Base-by-base conservation (phyloP, 768 basidiomycete species). In the Mycena venus region DNA sequence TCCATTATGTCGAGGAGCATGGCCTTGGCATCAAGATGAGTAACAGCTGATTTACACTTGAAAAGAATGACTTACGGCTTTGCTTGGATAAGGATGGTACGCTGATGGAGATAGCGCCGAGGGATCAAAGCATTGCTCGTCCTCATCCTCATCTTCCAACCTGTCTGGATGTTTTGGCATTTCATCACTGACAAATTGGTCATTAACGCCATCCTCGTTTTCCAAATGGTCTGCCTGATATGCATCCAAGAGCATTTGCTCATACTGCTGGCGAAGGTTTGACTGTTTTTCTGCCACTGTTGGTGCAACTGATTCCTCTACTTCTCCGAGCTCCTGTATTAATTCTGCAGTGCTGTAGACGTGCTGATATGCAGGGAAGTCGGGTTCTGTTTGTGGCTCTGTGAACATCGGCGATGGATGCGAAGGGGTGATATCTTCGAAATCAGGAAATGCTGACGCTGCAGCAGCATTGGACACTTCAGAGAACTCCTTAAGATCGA, bases 1-100 rank as follows among this genome's bases (percentile, higher is more conserved):
- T 76, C 77, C 17, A 78, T 42, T 8, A 77, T 32, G 49, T 78
- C 75, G 25, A 77, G 65, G 1, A 77, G 61, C 62, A 63, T 70
- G 23, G 40, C 63, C 68, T 78, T n/a, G n/a, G n/a, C n/a, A n/a
- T n/a, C n/a, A n/a, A n/a, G n/a, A n/a, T n/a, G n/a, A n/a, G n/a
- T n/a, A n/a, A n/a, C n/a, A n/a, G n/a, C n/a, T n/a, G n/a, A n/a
- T n/a, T n/a, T n/a, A n/a, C n/a, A n/a, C n/a, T n/a, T n/a, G n/a
- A n/a, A n/a, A n/a, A n/a, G n/a, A n/a, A n/a, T n/a, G n/a, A n/a
- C 44, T 47, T 47, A 61, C 61, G 14, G 19, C 42, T 62, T 62
- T 62, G 40, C 61, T 62, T 44, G 61, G 61, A 44, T 62, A 62
- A 19, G 61, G 61, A 62, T 31, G 14, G 44, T 62, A 62, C 31